Evolutionary conservation across 495 filamentous ascomycete species (phyloP).

Genomic region (Annulohypoxylon maeteangense): DNA sequence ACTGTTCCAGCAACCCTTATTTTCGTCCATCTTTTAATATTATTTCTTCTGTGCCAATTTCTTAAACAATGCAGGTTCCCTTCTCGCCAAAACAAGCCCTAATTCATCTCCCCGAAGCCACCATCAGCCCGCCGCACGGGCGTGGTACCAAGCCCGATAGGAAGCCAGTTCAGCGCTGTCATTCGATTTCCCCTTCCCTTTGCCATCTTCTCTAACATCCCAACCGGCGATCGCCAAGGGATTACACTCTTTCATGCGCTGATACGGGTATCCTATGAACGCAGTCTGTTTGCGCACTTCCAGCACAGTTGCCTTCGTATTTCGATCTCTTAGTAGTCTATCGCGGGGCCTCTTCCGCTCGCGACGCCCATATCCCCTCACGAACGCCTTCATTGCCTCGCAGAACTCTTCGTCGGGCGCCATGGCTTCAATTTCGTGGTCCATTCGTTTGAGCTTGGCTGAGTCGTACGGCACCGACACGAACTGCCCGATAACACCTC

Average conservation of each 20-base stretch:
- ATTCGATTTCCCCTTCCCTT: conserved; percentile 27
- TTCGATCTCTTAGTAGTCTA: conserved; percentile 77
- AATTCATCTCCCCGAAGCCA: not conserved
- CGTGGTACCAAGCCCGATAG: conserved; percentile 35
- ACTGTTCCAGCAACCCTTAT: conserved; percentile 8
- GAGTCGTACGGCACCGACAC: conserved; percentile 58
- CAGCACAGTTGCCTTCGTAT: conserved; percentile 70
- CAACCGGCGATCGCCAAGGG: not conserved
- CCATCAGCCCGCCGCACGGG: conserved; percentile 23
- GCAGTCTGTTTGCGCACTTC: conserved; percentile 82
- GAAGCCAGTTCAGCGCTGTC: conserved; percentile 28
- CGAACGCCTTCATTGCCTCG: conserved; percentile 54
- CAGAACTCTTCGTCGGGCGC: conserved; percentile 40
- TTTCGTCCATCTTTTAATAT: not conserved
- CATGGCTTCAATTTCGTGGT: conserved; percentile 56
- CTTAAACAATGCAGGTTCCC: not conserved
- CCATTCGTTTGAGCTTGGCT: conserved; percentile 54
- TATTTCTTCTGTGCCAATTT: not conserved
- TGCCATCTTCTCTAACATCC: conserved; percentile 7
- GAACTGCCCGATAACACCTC: conserved; percentile 53
- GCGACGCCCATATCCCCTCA: conserved; percentile 56
- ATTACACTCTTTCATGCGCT: conserved; percentile 50
- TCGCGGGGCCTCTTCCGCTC: conserved; percentile 81
- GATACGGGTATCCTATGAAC: conserved; percentile 92
- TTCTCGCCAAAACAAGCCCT: not conserved